A percentile compares a stretch with the other conserved stretches of the same genome.
Evolutionary conservation across 148 eudicot genomes (phyloP).

Genomic region (Camellia japonica): DNA sequence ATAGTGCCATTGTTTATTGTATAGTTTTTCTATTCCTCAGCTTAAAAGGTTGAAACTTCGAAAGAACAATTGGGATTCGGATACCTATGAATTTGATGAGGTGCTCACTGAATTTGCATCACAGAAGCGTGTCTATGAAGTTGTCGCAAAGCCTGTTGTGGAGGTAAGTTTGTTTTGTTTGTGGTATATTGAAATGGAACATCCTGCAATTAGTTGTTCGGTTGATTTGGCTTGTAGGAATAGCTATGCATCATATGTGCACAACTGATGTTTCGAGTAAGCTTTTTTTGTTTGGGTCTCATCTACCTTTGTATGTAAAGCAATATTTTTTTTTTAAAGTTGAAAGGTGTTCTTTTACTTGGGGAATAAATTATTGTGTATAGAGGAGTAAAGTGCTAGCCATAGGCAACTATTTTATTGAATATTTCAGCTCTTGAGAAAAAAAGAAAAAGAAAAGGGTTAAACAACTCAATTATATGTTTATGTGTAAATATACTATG

Average conservation of each 20-base stretch:
- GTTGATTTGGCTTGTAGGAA: background rate
- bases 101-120: constrained; percentile 90
- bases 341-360: background rate
- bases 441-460: background rate
- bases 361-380: background rate
- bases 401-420: background rate
- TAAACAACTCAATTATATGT: background rate
- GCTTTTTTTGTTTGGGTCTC: background rate
- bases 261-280: background rate
- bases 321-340: background rate
- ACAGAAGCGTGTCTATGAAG: constrained; percentile 98
- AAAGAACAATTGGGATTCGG: constrained; percentile 99
- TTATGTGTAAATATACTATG: background rate
- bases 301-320: background rate
- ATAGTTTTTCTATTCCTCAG: constrained; percentile 34
- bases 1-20: background rate
- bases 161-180: constrained; percentile 55
- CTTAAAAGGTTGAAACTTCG: constrained; percentile 92
- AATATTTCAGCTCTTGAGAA: background rate
- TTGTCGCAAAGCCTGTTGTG: constrained; percentile 98
- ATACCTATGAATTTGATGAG: constrained; percentile 96
- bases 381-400: background rate
- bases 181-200: background rate
- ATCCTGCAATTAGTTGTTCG: background rate
- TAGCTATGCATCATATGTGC: background rate